phyloP scores from a whole-genome alignment of 768 basidiomycete species.

The Lactarius akahatsu region DNA sequence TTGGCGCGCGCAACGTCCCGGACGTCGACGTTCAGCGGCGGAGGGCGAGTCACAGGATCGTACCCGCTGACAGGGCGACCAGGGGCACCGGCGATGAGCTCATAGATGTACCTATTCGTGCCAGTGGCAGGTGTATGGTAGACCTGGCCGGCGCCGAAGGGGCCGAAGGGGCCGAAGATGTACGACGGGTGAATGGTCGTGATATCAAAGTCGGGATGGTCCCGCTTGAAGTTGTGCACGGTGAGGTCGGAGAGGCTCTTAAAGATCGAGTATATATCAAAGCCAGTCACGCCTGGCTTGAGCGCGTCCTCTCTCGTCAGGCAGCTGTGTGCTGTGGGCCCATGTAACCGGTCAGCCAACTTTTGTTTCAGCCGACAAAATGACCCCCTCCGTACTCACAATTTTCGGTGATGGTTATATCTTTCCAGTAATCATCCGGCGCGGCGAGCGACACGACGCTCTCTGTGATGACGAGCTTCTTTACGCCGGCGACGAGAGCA shows the following conservation, averaged over 20 bases:
- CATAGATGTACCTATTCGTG: slow-evolving; percentile 33
- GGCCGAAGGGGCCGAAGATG: slow-evolving; percentile 34
- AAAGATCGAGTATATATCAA: slow-evolving; percentile 39
- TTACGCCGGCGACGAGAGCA: slow-evolving; percentile 13
- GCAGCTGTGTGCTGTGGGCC: slow-evolving; percentile 37
- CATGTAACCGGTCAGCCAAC: background rate
- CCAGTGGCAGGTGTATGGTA: slow-evolving; percentile 24
- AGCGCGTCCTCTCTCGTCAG: slow-evolving; percentile 37
- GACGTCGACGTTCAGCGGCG: slow-evolving; percentile 35
- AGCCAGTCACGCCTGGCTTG: slow-evolving; percentile 22
- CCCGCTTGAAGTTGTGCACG: slow-evolving; percentile 31
- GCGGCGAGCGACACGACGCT: slow-evolving; percentile 10
- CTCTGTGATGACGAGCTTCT: slow-evolving; percentile 20
- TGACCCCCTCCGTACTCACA: slow-evolving; percentile 1
- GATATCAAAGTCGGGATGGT: slow-evolving; percentile 33
- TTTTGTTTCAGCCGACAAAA: background rate
- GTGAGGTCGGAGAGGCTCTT: slow-evolving; percentile 37
- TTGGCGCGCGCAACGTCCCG: slow-evolving; percentile 37
- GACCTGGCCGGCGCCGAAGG: slow-evolving; percentile 29
- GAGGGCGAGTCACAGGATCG: slow-evolving; percentile 15
- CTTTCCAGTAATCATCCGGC: background rate
- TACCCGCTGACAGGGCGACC: slow-evolving; percentile 25
- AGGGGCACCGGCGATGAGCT: slow-evolving; percentile 29
- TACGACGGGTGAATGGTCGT: slow-evolving; percentile 36
- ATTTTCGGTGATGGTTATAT: slow-evolving; percentile 7